Evolutionary conservation across 257 asterid genomes (phyloP), one percentile per base, ranked within the genome.

Genomic region (Ehretia macrophylla): DNA sequence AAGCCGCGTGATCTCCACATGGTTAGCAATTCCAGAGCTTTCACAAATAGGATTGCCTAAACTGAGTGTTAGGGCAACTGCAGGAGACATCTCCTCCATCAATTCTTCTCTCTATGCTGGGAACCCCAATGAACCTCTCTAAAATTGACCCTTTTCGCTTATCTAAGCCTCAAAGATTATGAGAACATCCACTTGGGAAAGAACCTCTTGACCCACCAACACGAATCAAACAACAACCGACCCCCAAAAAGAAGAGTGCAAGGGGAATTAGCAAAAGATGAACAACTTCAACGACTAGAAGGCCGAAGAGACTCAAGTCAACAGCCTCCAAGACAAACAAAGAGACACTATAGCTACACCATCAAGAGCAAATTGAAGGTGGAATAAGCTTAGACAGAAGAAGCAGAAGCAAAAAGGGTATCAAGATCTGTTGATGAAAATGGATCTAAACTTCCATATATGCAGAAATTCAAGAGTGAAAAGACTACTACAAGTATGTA

Each of bases 41-140:
- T 85, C 95, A 58, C 81, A 73, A 17, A 75, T 66, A 8, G 79
- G 68, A 66, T 51, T 79, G 66, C 68, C 77, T 65, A 85, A 68
- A 64, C 75, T 78, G 62, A 85, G 89, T 17, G 95, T 68, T 64
- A 85, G 51, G 51, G 87, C 79, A 53, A 86, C 89, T 49, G 95
- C 81, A 44, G 94, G 82, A 68, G 85, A 76, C 65, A 86, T 68
- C 68, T 85, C 93, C 65, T 86, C 97, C 95, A 86, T 86, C 71
- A 78, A 65, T 56, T 51, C 63, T 63, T 62, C 66, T 84, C 97
- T 4, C 35, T 27, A 27, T 27, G 35, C 35, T 27, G 35, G 4
- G 35, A 1, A 27, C 3, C 3, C 6, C 35, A 27, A 27, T 27
- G 35, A 27, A 27, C 35, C 35, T 67, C 77, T 84, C 78, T 82